Conservation (phyloP, 2,329 filamentous ascomycete genomes). For the Aspergillus latus region DNA sequence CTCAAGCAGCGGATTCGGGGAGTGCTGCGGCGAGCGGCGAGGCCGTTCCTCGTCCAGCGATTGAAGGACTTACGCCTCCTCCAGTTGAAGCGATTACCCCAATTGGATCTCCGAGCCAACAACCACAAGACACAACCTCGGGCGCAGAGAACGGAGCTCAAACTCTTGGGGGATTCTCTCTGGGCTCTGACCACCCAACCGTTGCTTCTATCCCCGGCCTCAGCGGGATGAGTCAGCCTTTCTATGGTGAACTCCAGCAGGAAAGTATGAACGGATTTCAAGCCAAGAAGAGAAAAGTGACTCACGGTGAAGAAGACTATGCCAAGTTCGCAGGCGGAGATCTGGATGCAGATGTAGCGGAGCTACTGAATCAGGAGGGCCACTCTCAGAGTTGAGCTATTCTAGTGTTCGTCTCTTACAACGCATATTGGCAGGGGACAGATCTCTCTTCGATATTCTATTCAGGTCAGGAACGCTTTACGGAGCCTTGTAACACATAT, state of each 20-base stretch:
- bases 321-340: constrained; percentile 53
- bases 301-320: constrained; percentile 44
- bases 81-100: constrained; percentile 58
- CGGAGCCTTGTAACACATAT: not conserved
- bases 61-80: constrained; percentile 86
- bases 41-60: constrained; percentile 62
- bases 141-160: constrained; percentile 19
- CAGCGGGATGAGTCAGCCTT: constrained; percentile 21
- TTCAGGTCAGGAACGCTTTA: not conserved
- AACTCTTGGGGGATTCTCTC: constrained; percentile 21
- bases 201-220: constrained; percentile 20
- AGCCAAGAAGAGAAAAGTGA: constrained; percentile 52
- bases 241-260: constrained; percentile 25
- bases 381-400: constrained; percentile 19
- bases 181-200: constrained; percentile 23
- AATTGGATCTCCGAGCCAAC: constrained; percentile 48
- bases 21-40: constrained; percentile 31
- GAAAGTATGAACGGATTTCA: constrained; percentile 33
- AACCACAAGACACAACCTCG: constrained; percentile 34
- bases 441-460: too few species aligned
- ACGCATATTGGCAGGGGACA: too few species aligned
- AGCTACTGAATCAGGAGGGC: constrained; percentile 54
- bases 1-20: constrained; percentile 47
- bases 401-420: not conserved
- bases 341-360: constrained; percentile 62